These are phyloP conservation scores for Boletellus ananas DNA, from an alignment of 768 basidiomycete species.

Conservation along the genomic window DNA sequence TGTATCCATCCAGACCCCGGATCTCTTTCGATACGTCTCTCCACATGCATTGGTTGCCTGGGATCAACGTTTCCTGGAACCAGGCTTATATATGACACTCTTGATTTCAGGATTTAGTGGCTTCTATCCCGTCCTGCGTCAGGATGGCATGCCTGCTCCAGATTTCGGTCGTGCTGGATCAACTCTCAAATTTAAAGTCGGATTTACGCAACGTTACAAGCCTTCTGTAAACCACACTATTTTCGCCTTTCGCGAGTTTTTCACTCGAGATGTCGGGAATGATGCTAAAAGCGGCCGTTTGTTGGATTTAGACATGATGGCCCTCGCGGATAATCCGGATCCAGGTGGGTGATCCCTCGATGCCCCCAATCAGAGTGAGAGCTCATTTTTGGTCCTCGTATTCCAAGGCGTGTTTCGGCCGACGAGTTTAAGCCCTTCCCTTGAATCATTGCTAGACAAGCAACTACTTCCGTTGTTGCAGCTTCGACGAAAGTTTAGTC, in stretches of 20 bases:
- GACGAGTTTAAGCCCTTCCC: neutral
- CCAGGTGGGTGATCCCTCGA: neutral
- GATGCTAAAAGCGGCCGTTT: neutral
- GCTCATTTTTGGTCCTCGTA: neutral
- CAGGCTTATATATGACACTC: conserved; percentile 57
- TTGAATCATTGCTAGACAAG: neutral
- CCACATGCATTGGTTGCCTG: conserved; percentile 69
- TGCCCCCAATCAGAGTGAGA: neutral
- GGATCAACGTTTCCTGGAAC: conserved; percentile 61
- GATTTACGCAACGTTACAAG: neutral
- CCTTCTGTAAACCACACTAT: neutral
- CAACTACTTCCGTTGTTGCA: neutral
- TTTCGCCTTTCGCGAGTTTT: neutral
- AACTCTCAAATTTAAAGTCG: neutral
- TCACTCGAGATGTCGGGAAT: neutral
- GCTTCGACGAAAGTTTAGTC: neutral
- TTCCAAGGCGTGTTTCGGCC: neutral
- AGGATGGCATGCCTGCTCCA: neutral
- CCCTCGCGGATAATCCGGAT: neutral
- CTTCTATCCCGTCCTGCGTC: neutral
- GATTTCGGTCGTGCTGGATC: neutral
- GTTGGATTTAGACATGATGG: neutral
- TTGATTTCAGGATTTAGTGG: conserved; percentile 45
- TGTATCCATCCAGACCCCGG: conserved; percentile 53
- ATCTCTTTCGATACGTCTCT: conserved; percentile 49